Conservation (phyloP, 495 filamentous ascomycete genomes). For the Talaromyces adpressus region DNA sequence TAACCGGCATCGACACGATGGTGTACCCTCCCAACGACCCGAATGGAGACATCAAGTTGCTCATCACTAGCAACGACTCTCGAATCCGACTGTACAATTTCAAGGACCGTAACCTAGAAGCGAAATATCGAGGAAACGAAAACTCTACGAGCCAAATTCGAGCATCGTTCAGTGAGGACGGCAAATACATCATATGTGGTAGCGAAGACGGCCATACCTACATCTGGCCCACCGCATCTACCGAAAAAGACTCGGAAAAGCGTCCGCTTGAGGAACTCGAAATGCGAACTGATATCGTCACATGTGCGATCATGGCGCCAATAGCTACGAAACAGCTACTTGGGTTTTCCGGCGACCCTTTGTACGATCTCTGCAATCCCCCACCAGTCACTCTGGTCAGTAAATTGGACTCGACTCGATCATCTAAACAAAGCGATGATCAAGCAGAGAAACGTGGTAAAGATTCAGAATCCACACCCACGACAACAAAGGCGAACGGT, state of each 20-base stretch:
- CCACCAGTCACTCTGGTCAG: slow-evolving; percentile 81
- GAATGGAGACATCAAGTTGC: slow-evolving; percentile 72
- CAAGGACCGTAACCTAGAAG: slow-evolving; percentile 71
- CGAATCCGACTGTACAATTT: slow-evolving; percentile 88
- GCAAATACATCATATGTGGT: slow-evolving; percentile 81
- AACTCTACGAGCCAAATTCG: slow-evolving; percentile 90
- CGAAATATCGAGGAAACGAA: slow-evolving; percentile 89
- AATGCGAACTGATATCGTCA: slow-evolving; percentile 82
- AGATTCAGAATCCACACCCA: slow-evolving; percentile 18
- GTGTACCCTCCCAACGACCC: slow-evolving; percentile 49
- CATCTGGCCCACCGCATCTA: slow-evolving; percentile 67
- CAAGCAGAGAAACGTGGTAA: slow-evolving; percentile 17
- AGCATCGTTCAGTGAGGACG: slow-evolving; percentile 83
- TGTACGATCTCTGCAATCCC: slow-evolving; percentile 95
- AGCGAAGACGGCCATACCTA: slow-evolving; percentile 88
- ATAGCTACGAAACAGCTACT: slow-evolving; percentile 69
- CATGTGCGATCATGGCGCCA: slow-evolving; percentile 78
- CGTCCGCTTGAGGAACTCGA: slow-evolving; percentile 80
- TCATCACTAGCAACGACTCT: slow-evolving; percentile 94
- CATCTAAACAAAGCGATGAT: slow-evolving; percentile 24
- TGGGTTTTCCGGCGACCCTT: slow-evolving; percentile 74
- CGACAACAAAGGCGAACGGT: slow-evolving; percentile 50
- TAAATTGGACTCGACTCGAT: slow-evolving; percentile 50
- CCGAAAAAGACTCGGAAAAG: slow-evolving; percentile 69
- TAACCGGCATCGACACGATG: slow-evolving; percentile 87